Evolutionary conservation across 495 filamentous ascomycete genomes (phyloP), one percentile per base, ranked within the genome.

Genomic region (Podospora fimiseda): DNA sequence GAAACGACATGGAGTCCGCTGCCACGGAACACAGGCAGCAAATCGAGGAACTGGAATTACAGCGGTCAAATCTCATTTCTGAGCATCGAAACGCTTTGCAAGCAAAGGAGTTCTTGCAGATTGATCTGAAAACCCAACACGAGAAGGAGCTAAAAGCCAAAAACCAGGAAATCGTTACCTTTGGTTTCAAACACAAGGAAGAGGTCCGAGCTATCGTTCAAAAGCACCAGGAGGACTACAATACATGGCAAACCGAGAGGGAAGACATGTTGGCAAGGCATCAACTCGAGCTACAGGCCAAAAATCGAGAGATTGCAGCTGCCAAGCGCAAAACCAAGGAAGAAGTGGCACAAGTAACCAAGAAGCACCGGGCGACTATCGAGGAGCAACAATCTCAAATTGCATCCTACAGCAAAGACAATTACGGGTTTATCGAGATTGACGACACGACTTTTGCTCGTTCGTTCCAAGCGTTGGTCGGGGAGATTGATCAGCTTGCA

Each of bases 351-450:
- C 27, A 11, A 11, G 27, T 33, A 5, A 33, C 11, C 27, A 33
- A 33, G 20, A 14, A 42, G 3, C 15, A 42, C 36, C 36, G 21
- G 4, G 39, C 6, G 37, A 43, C 36, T 16, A 43, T 43, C 23
- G 16, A 18, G 39, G 9, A 51, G 49, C 39, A 22, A 22, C 40
- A 44, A 15, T 22, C 43, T 13, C 50, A 52, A 16, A 37, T 50
- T 50, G 48, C 48, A 2, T 50, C 48, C 15, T 50, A 39, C 48
- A 38, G n/a, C 30, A 39, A 38, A 16, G 48, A 40, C 22, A 22
- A 20, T 7, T 50, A 50, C 33, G 36, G 13, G 14, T 33, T 33
- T 7, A 11, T 11, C 27, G 27, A 33, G 27, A 50, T 50, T 9
- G 48, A 50, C 48, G 48, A 50, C 27, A 11, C n/a, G 3, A 5